phyloP scores from a whole-genome alignment of 2,329 filamentous ascomycete species.

The Monilinia aucupariae region DNA sequence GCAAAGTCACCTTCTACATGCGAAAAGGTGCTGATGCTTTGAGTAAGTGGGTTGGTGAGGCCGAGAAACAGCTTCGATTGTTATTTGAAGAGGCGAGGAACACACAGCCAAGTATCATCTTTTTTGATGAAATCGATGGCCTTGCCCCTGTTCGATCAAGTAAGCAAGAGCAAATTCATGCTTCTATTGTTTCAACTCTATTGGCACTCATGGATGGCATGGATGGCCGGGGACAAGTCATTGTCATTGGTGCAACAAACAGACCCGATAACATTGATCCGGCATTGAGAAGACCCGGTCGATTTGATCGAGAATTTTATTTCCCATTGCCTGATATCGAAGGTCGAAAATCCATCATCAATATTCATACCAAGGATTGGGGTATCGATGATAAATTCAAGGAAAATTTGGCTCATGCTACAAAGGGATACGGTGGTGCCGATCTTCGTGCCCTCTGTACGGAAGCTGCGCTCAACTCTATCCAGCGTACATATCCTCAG shows the following conservation, averaged over 20 bases:
- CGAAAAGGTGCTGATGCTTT: slow-evolving; percentile 95
- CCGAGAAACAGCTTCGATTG: slow-evolving; percentile 86
- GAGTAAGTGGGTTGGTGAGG: slow-evolving; percentile 98
- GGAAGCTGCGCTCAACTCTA: slow-evolving; percentile 90
- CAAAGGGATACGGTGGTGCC: slow-evolving; percentile 94
- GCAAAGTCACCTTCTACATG: slow-evolving; percentile 99
- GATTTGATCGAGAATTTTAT: slow-evolving; percentile 97
- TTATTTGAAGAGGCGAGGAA: slow-evolving; percentile 94
- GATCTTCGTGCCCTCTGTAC: slow-evolving; percentile 92
- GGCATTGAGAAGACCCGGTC: slow-evolving; percentile 84
- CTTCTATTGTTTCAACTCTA: slow-evolving; percentile 93
- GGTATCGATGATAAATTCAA: slow-evolving; percentile 76
- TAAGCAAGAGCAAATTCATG: slow-evolving; percentile 98
- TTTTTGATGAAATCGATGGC: slow-evolving; percentile 98
- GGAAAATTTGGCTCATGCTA: slow-evolving; percentile 74
- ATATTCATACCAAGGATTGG: slow-evolving; percentile 96
- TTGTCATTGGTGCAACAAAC: slow-evolving; percentile 98
- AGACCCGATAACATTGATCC: slow-evolving; percentile 94
- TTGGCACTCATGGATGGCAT: slow-evolving; percentile 94
- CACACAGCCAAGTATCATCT: slow-evolving; percentile 97
- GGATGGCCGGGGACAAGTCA: slow-evolving; percentile 96
- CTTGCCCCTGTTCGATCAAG: slow-evolving; percentile 92
- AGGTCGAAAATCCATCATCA: slow-evolving; percentile 77
- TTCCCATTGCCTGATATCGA: slow-evolving; percentile 84
- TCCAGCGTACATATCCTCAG: slow-evolving; percentile 92